Evolutionary conservation across 2,329 filamentous ascomycete genomes (phyloP), one percentile per base, ranked within the genome.

Genomic region (Trichoderma brevicompactum): DNA sequence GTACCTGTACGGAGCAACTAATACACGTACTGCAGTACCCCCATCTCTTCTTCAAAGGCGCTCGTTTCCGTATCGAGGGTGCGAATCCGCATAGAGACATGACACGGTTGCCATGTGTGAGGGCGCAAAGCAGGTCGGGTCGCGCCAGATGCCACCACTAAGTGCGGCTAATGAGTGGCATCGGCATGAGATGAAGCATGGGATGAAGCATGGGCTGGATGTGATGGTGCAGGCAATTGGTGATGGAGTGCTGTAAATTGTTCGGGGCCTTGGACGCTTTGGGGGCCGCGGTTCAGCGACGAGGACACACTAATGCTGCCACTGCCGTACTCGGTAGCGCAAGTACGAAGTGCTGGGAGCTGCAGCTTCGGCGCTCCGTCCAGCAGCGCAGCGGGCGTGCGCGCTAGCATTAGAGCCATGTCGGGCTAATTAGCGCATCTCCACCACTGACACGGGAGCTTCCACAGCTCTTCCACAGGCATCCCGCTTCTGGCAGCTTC

Each of bases 391-490:
- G 17, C 17, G n/a, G n/a, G 43, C n/a, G 17, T 19, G 15, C 19
- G 59, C 59, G 59, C 59, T 53, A 54, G 40, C 15, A 52, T 38
- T 63, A 63, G 60, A 63, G 60, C 60, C 64, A 55, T 53, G 64
- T 36, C 41, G 49, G 50, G 43, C 56, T 61, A 65, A 65, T 65
- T 65, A 61, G 64, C 64, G 56, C 64, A 65, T 61, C 64, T 36
- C 64, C 64, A 65, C 64, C 58, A 19, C 52, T 49, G 58, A 53
- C 56, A 61, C 55, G 41, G 49, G 64, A 65, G 56, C 56, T 65
- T 65, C 55, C 54, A 60, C 64, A 62, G 56, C 58, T 43, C 64
- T 65, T 65, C 64, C 41, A 61, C 49, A 62, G 32, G 64, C 64
- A 60, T 60, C 55, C 64, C 56, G 41, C 56, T 48, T 61, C 48